Percentiles rank a stretch among this genome's conserved stretches.
Evolutionary conservation across 192 early-diverging fungal species (phyloP).

Genomic region (Entomortierella parvispora): DNA sequence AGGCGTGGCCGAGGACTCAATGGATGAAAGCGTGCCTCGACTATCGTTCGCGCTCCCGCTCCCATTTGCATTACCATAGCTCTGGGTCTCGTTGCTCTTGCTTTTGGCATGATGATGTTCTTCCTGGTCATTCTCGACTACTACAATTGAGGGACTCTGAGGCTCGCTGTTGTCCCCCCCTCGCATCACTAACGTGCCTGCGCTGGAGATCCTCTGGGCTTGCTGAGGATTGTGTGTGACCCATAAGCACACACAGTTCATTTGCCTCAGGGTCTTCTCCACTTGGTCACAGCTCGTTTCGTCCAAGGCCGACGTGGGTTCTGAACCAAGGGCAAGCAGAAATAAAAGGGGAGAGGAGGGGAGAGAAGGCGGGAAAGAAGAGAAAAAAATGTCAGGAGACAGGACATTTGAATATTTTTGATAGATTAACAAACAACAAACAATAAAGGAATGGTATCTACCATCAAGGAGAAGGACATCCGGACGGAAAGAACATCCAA

Average conservation of each 20-base stretch:
- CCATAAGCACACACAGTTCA: constrained; percentile 83
- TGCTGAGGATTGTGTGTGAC: constrained; percentile 83
- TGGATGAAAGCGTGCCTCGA: too few species aligned
- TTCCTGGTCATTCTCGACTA: neutral
- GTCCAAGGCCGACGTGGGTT: constrained; percentile 90
- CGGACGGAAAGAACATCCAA: constrained; percentile 80
- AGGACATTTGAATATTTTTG: neutral
- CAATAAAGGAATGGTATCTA: constrained; percentile 23
- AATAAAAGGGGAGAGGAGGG: neutral
- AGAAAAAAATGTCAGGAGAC: neutral
- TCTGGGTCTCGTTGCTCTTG: neutral
- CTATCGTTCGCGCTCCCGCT: too few species aligned
- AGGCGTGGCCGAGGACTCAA: too few species aligned
- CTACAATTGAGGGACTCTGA: neutral
- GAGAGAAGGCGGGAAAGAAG: neutral
- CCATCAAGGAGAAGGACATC: constrained; percentile 84
- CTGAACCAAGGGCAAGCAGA: constrained; percentile 33
- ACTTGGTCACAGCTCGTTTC: constrained; percentile 73
- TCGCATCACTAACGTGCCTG: constrained; percentile 25
- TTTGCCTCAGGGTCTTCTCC: constrained; percentile 70
- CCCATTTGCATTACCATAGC: neutral
- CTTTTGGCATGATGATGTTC: neutral
- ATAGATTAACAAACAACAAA: neutral
- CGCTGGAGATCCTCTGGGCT: constrained; percentile 66
- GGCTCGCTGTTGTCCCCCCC: constrained; percentile 25